phyloP scores from a whole-genome alignment of 495 filamentous ascomycete genomes.

The Penicillium canescens region DNA sequence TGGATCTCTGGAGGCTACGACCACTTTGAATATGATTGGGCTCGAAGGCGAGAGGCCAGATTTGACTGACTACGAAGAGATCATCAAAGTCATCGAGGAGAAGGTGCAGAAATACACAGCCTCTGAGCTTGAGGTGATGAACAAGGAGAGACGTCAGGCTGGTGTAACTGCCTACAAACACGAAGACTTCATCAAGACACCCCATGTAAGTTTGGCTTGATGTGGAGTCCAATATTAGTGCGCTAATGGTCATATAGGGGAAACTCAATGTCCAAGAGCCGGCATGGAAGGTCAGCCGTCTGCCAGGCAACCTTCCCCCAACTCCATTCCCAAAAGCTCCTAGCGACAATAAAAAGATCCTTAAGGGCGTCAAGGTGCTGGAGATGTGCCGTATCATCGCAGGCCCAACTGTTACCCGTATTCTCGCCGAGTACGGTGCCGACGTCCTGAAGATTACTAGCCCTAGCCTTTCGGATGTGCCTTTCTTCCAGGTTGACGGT shows the following conservation, averaged over 20 bases:
- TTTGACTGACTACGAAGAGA: constrained; percentile 64
- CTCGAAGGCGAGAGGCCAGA: constrained; percentile 62
- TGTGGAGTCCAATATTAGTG: constrained; percentile 3
- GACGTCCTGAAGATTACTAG: constrained; percentile 71
- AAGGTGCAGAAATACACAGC: constrained; percentile 64
- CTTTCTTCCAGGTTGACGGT: constrained; percentile 78
- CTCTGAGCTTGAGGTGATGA: constrained; percentile 64
- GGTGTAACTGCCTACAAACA: constrained; percentile 66
- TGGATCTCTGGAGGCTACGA: constrained; percentile 70
- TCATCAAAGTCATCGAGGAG: constrained; percentile 65
- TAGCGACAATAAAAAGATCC: constrained; percentile 29
- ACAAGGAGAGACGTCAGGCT: constrained; percentile 61
- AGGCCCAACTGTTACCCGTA: constrained; percentile 64
- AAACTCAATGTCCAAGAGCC: constrained; percentile 48
- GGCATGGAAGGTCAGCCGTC: constrained; percentile 52
- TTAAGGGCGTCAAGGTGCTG: constrained; percentile 52
- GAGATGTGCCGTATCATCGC: constrained; percentile 67
- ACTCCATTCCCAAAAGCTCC: constrained; percentile 49
- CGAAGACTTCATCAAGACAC: constrained; percentile 61
- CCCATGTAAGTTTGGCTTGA: constrained; percentile 49
- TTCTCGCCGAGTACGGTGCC: constrained; percentile 67
- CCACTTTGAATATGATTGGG: constrained; percentile 70
- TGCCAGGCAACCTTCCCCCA: constrained; percentile 49
- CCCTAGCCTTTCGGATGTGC: constrained; percentile 66
- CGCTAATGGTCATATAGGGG: constrained; percentile 37